Percentiles rank a stretch among this genome's conserved stretches.
These are phyloP conservation scores for Xanthoceras sorbifolium DNA, from an alignment of 345 rosid species.

Conservation along the genomic window DNA sequence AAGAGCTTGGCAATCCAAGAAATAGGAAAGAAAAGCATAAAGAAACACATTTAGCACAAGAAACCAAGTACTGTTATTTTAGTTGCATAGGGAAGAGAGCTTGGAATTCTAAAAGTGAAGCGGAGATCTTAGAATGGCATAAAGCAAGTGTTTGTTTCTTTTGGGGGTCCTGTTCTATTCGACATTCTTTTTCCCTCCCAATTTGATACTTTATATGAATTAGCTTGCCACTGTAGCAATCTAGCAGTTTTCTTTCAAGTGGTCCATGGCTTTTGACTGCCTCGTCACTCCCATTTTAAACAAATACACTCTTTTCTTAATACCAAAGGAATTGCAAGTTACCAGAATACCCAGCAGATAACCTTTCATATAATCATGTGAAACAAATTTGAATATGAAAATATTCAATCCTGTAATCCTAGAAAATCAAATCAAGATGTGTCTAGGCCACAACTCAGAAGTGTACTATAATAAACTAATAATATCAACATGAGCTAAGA, in stretches of 20 bases:
- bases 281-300: conserved; percentile 30
- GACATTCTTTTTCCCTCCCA: conserved; percentile 21
- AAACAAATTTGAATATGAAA: conserved; percentile 3
- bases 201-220: conserved; percentile 34
- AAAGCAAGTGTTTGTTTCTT: conserved; percentile 44
- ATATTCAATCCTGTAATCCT: conserved; percentile 17
- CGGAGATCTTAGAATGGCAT: conserved; percentile 35
- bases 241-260: conserved; percentile 24
- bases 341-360: conserved; percentile 22
- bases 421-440: conserved; percentile 27
- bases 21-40: conserved; percentile 42
- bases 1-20: conserved; percentile 36
- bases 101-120: conserved; percentile 54
- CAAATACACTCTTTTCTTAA: conserved; percentile 38
- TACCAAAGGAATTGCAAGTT: conserved; percentile 41
- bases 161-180: conserved; percentile 28
- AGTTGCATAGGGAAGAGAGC: conserved; percentile 50
- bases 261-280: conserved; percentile 40
- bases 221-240: conserved; percentile 39
- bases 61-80: conserved; percentile 45
- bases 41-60: conserved; percentile 49
- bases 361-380: background rate
- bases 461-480: conserved; percentile 11
- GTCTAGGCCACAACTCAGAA: conserved; percentile 8
- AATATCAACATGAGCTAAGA: conserved; percentile 19